Percentiles rank a stretch among this genome's conserved stretches.
These are phyloP conservation scores for Rehmannia glutinosa DNA, from an alignment of 257 asterid species.

Conservation along the genomic window DNA sequence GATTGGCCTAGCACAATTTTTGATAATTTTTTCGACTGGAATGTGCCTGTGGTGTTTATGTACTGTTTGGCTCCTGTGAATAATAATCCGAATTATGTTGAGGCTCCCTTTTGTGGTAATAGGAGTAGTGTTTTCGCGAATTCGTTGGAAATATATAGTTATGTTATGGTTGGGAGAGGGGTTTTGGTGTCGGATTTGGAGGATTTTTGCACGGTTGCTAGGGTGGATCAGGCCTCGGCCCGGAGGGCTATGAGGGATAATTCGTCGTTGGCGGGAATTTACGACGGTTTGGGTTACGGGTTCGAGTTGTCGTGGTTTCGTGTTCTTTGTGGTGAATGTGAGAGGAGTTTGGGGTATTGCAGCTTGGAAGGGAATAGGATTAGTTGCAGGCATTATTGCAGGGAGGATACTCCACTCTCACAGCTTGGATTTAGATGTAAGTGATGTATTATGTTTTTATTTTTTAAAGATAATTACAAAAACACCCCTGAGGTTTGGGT, in stretches of 20 bases:
- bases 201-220: slow-evolving; percentile 36
- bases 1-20: slow-evolving; percentile 26
- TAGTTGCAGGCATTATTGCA: slow-evolving; percentile 35
- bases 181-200: slow-evolving; percentile 28
- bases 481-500: too few relatives aligned
- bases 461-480: too few relatives aligned
- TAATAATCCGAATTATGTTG: slow-evolving; percentile 18
- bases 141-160: slow-evolving; percentile 28
- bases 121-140: slow-evolving; percentile 22
- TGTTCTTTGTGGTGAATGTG: slow-evolving; percentile 44
- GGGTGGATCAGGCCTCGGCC: slow-evolving; percentile 16
- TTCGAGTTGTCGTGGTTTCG: slow-evolving; percentile 40
- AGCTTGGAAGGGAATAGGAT: slow-evolving; percentile 31
- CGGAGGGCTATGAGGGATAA: slow-evolving; percentile 11
- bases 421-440: slow-evolving; percentile 32
- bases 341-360: slow-evolving; percentile 32
- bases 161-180: slow-evolving; percentile 19
- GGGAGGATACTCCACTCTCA: slow-evolving; percentile 29
- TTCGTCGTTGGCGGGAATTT: slow-evolving; percentile 32
- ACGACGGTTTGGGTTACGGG: slow-evolving; percentile 37
- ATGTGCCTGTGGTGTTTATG: slow-evolving; percentile 18
- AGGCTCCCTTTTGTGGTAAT: slow-evolving; percentile 40
- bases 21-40: not conserved
- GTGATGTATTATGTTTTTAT: not conserved
- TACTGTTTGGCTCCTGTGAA: slow-evolving; percentile 31